Conservation (phyloP, 1,284 basidiomycete genomes). For the Waitea zeae region DNA sequence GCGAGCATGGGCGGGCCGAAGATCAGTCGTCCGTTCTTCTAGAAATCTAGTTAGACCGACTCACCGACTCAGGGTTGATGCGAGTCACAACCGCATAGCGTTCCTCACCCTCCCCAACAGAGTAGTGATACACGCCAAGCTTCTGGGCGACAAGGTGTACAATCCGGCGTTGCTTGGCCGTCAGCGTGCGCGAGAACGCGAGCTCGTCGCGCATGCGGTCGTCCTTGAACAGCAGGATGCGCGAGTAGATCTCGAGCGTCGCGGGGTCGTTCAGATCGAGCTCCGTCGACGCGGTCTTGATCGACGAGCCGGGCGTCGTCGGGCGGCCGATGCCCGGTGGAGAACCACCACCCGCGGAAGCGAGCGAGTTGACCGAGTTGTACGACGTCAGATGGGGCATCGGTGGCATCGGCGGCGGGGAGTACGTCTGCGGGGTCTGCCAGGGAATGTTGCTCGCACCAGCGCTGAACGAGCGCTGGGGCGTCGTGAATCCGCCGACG, state of each 20-base stretch:
- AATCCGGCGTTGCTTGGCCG: slow-evolving; percentile 75
- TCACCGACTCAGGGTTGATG: slow-evolving; percentile 60
- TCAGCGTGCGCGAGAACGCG: slow-evolving; percentile 78
- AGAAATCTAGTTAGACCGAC: too few species aligned
- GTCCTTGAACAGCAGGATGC: slow-evolving; percentile 94
- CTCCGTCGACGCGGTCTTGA: slow-evolving; percentile 38
- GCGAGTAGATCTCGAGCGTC: slow-evolving; percentile 93
- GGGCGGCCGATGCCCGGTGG: slow-evolving; percentile 39
- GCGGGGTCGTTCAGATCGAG: slow-evolving; percentile 93
- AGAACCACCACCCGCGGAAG: slow-evolving; percentile 23
- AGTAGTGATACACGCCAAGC: slow-evolving; percentile 88
- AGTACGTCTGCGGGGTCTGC: slow-evolving; percentile 36
- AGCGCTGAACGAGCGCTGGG: slow-evolving; percentile 53
- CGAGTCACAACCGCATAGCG: slow-evolving; percentile 87
- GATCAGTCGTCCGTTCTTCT: too few species aligned
- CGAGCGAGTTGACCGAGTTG: too few species aligned
- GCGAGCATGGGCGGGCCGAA: too few species aligned
- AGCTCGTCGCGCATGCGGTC: slow-evolving; percentile 96
- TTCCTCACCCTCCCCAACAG: slow-evolving; percentile 84
- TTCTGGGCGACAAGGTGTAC: slow-evolving; percentile 96
- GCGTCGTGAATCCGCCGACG: slow-evolving; percentile 35
- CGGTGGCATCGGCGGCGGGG: slow-evolving; percentile 35
- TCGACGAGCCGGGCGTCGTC: slow-evolving; percentile 23
- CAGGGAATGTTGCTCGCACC: slow-evolving; percentile 38
- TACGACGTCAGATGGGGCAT: slow-evolving; percentile 36